Conservation (phyloP, 106 monocot species). For the Dendrobium catenatum region DNA sequence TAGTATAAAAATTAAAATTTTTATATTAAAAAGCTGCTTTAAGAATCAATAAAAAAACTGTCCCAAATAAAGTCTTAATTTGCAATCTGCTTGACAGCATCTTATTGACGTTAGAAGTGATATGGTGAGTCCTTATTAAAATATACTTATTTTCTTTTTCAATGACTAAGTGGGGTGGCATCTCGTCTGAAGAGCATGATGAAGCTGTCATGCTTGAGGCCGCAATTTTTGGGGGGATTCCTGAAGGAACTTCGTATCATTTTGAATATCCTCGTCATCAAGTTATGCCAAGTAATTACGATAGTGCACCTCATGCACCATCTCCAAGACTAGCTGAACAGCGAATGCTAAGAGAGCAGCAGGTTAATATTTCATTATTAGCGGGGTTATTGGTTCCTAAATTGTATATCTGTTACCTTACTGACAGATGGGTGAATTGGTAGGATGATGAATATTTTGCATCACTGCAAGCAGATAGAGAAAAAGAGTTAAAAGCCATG, state of each 20-base stretch:
- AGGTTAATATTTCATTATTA: slow-evolving; percentile 43
- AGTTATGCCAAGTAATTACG: slow-evolving; percentile 31
- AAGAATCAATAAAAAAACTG: too few species aligned
- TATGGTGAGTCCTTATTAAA: neutral
- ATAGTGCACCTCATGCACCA: slow-evolving; percentile 45
- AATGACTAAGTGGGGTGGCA: slow-evolving; percentile 81
- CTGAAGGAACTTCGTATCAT: slow-evolving; percentile 52
- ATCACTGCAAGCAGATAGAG: slow-evolving; percentile 79
- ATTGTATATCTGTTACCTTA: neutral
- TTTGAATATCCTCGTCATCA: slow-evolving; percentile 33
- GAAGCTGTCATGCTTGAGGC: slow-evolving; percentile 99
- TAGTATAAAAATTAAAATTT: too few species aligned
- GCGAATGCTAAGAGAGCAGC: slow-evolving; percentile 77
- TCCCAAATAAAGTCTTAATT: neutral
- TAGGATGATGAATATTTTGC: slow-evolving; percentile 97
- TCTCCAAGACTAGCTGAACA: slow-evolving; percentile 77
- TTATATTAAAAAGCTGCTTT: too few species aligned
- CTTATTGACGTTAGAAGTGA: neutral
- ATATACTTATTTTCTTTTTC: neutral
- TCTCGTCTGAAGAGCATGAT: slow-evolving; percentile 92
- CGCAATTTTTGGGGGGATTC: slow-evolving; percentile 95
- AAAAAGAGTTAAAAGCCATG: slow-evolving; percentile 74
- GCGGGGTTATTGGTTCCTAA: neutral
- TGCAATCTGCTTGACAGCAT: neutral
- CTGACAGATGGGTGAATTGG: slow-evolving; percentile 6